Conservation (phyloP, 2,329 filamentous ascomycete genomes). For the Trichoderma sp. region DNA sequence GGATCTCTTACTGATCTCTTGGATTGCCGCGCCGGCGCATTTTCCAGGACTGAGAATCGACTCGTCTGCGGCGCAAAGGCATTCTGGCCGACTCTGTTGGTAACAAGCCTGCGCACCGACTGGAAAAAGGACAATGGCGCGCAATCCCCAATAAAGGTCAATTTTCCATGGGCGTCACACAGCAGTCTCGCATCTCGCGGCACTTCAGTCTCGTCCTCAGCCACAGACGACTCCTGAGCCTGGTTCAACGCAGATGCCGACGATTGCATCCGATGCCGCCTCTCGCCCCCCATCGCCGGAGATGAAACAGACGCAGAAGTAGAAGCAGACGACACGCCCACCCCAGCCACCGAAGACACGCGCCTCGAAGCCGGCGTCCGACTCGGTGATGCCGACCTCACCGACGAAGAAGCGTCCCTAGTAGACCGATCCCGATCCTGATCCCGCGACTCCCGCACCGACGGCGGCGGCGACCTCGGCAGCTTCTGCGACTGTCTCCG, state of each 20-base stretch:
- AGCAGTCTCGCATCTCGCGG: constrained; percentile 52
- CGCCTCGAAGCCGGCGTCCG: constrained; percentile 26
- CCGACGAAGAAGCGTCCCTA: neutral
- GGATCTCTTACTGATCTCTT: constrained; percentile 9
- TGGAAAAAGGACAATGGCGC: constrained; percentile 57
- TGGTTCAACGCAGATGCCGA: neutral
- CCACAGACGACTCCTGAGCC: constrained; percentile 22
- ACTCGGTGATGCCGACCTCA: constrained; percentile 6
- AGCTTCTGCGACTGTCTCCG: constrained; percentile 30
- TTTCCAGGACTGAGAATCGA: constrained; percentile 50
- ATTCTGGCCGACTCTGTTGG: constrained; percentile 45
- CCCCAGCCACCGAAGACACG: constrained; percentile 14
- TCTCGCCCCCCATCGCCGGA: neutral
- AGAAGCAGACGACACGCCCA: constrained; percentile 14
- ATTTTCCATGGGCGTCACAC: constrained; percentile 51
- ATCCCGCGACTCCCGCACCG: constrained; percentile 9
- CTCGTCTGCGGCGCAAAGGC: constrained; percentile 53
- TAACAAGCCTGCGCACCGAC: constrained; percentile 53
- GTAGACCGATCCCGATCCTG: neutral
- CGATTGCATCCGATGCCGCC: neutral
- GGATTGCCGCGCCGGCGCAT: constrained; percentile 32
- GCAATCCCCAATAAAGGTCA: constrained; percentile 57
- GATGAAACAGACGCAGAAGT: neutral
- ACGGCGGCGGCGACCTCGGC: constrained; percentile 15
- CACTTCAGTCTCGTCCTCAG: constrained; percentile 54